Percentiles rank a stretch among this genome's conserved stretches.
Conservation (phyloP, 2,329 filamentous ascomycete genomes). For the Trichoderma arundinaceum region DNA sequence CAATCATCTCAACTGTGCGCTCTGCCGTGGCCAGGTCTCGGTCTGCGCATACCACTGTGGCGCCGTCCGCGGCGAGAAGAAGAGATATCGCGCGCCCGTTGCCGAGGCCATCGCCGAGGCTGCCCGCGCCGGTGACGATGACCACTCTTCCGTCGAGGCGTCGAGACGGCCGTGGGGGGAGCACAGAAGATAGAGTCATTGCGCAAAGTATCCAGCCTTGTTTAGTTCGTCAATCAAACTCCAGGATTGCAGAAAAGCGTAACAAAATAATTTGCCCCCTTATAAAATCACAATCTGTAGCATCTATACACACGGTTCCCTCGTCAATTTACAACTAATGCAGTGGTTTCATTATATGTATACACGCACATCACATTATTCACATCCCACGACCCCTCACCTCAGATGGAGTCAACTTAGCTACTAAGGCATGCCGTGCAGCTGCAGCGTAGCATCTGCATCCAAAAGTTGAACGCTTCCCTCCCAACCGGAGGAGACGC, state of each 20-base stretch:
- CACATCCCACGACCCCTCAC: constrained; percentile 21
- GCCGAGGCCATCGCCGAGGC: constrained; percentile 61
- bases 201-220: background rate
- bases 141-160: constrained; percentile 39
- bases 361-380: background rate
- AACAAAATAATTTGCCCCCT: no score
- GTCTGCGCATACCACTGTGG: constrained; percentile 64
- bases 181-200: constrained; percentile 1
- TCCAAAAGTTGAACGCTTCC: background rate
- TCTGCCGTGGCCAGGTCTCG: constrained; percentile 55
- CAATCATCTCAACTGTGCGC: constrained; percentile 60
- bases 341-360: background rate
- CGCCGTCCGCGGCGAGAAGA: constrained; percentile 64
- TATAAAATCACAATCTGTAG: no score
- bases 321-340: no score
- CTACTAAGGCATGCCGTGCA: background rate
- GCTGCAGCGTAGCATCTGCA: constrained; percentile 12
- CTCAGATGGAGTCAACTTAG: constrained; percentile 4
- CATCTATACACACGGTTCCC: no score
- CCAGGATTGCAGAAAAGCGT: no score
- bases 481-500: no score
- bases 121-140: constrained; percentile 42
- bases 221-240: no score
- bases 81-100: constrained; percentile 65
- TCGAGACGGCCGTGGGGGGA: constrained; percentile 38